Percentiles rank a stretch among this genome's conserved stretches.
These are phyloP conservation scores for Primulina eburnea DNA, from an alignment of 257 asterid genomes.

Conservation along the genomic window DNA sequence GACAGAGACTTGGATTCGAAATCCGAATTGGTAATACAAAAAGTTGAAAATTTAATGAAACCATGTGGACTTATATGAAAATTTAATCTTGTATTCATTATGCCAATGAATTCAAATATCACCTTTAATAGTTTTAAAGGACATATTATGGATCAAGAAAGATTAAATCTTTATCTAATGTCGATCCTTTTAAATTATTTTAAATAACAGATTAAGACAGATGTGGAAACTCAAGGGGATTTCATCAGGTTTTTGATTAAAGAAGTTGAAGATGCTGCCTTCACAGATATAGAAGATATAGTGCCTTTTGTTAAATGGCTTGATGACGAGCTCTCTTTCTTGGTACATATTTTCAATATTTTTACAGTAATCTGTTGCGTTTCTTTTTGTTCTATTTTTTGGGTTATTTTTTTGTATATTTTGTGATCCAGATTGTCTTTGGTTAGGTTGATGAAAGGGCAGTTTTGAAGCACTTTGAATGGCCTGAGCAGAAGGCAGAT, in stretches of 20 bases:
- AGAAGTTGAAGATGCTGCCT: slow-evolving; percentile 86
- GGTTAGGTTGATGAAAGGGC: slow-evolving; percentile 95
- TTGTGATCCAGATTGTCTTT: background rate
- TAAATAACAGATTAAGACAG: slow-evolving; percentile 79
- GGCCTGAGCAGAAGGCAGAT: slow-evolving; percentile 98
- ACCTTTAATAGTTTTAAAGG: background rate
- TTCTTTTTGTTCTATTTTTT: background rate
- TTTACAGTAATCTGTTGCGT: background rate
- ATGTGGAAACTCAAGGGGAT: slow-evolving; percentile 93
- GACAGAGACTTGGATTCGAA: slow-evolving; percentile 52
- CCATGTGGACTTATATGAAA: slow-evolving; percentile 38
- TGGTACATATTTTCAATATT: slow-evolving; percentile 41
- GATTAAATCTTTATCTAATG: slow-evolving; percentile 8
- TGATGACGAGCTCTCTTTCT: slow-evolving; percentile 87
- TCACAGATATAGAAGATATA: slow-evolving; percentile 85
- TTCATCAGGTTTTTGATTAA: slow-evolving; percentile 83
- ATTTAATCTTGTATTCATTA: slow-evolving; percentile 29
- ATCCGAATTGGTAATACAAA: slow-evolving; percentile 29
- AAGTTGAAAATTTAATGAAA: slow-evolving; percentile 29
- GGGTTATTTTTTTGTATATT: background rate
- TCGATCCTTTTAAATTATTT: slow-evolving; percentile 1
- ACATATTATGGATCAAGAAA: background rate
- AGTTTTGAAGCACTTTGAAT: slow-evolving; percentile 91
- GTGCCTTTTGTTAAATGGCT: slow-evolving; percentile 97
- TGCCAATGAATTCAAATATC: background rate